Base-by-base conservation (phyloP, 2,329 filamentous ascomycete species). In the Zymoseptoria passerinii region DNA sequence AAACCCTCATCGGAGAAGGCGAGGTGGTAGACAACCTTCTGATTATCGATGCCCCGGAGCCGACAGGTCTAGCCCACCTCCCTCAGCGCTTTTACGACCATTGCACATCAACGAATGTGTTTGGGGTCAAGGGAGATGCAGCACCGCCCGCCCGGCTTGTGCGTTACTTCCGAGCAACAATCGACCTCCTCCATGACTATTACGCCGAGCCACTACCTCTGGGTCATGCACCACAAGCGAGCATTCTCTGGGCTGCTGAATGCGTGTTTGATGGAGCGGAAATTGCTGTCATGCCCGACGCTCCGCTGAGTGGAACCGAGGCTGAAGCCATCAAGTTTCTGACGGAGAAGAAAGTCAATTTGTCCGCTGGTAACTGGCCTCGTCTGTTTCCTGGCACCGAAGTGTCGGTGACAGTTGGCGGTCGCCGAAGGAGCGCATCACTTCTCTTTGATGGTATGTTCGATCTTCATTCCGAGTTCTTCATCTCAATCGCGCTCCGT, bases 31-130 rank as follows among this genome's bases (percentile, higher is more conserved):
- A 58, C 8, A 50, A 53, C 1, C 59, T 72, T 6, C 53, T 72
- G 10, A 58, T 71, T 1, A 53, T 72, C 48, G 70, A 72, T 54
- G 56, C 62, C 7, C 68, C 69, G 8, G 20, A 44, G 27, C 63
- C 56, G 60, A 63, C 60, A 28, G 65, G 61, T 1, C 58, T 91
- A 7, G 83, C 89, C 72, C 83, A 84, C 19, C 80, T 88, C 0
- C 88, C 88, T 3, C 68, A 72, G 18, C 73, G 74, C 29, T 69
- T 81, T 5, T 79, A 80, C 66, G 71, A 76, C 56, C 27, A 56
- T 10, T 55, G 54, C 49, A 56, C 52, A 7, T 23, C 23, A 4
- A 40, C 52, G 8, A 53, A 53, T 2, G 20, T 57, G 13, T 57
- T 57, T 13, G 28, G 28, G 10, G 10, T 29, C 28, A 29, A 29